Conservation (phyloP, 2,329 filamentous ascomycete species). For the Trichoderma endophyticum region DNA sequence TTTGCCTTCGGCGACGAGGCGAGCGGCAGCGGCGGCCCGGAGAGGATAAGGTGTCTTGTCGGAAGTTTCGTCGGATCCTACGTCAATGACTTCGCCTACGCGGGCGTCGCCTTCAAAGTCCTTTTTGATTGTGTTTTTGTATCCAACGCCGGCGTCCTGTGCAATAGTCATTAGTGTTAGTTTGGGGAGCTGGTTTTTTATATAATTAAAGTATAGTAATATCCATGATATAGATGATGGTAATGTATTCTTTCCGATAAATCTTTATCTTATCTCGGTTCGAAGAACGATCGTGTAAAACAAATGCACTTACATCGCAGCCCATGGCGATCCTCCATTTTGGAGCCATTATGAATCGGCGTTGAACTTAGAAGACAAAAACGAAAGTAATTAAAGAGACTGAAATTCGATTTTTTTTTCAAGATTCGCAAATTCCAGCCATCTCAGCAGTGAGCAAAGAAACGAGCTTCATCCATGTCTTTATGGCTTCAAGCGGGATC, state of each 20-base stretch:
- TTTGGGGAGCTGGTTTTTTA: too few relatives aligned
- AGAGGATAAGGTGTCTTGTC: slow-evolving; percentile 84
- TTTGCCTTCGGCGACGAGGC: slow-evolving; percentile 57
- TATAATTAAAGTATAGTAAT: neutral
- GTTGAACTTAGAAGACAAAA: neutral
- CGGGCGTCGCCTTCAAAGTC: slow-evolving; percentile 66
- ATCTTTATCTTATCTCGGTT: neutral
- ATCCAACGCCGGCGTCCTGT: slow-evolving; percentile 70
- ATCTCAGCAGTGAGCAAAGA: neutral
- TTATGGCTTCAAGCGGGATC: slow-evolving; percentile 11
- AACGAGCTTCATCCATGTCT: neutral
- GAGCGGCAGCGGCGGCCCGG: slow-evolving; percentile 69
- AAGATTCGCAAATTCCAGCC: neutral
- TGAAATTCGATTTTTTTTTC: neutral
- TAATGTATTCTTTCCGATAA: neutral
- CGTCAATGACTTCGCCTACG: slow-evolving; percentile 67
- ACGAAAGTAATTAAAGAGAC: neutral
- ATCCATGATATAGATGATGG: neutral
- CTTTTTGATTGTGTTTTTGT: slow-evolving; percentile 74
- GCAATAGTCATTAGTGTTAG: neutral
- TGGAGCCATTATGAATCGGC: slow-evolving; percentile 39
- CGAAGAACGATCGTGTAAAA: neutral
- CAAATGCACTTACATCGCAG: slow-evolving; percentile 46
- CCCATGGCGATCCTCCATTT: slow-evolving; percentile 53
- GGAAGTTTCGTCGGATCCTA: slow-evolving; percentile 61